Evolutionary conservation across 768 basidiomycete genomes (phyloP).

Genomic region (Terana coerulea): DNA sequence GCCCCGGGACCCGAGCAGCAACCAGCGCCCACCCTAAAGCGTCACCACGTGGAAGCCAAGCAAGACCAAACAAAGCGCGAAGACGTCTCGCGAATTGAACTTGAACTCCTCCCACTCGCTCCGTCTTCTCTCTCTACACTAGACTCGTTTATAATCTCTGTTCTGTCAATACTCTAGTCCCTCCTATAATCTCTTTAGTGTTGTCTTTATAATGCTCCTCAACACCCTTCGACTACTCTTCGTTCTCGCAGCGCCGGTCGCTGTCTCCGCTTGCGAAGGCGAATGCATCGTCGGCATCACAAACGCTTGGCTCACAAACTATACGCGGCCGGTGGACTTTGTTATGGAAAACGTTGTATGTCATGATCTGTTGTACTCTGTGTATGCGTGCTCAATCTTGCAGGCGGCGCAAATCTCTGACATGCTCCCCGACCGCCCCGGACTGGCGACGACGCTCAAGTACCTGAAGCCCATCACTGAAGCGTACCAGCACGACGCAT

Average conservation of each 20-base stretch:
- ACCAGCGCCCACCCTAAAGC: no score
- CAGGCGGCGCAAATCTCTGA: constrained; percentile 36
- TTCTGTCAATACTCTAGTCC: not conserved
- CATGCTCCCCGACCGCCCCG: constrained; percentile 30
- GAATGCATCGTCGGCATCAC: constrained; percentile 64
- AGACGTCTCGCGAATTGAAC: not conserved
- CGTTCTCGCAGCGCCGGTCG: constrained; percentile 28
- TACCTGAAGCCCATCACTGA: constrained; percentile 45
- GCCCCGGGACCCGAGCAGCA: not conserved
- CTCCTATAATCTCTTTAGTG: not conserved
- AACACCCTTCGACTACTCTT: constrained; percentile 13
- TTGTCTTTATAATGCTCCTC: constrained; percentile 19
- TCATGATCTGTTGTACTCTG: not conserved
- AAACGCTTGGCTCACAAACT: constrained; percentile 48
- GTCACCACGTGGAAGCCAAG: not conserved
- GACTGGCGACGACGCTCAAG: constrained; percentile 16
- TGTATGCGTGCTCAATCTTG: constrained; percentile 7
- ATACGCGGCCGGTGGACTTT: constrained; percentile 37
- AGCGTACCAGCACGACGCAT: constrained; percentile 43
- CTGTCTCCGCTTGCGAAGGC: constrained; percentile 61
- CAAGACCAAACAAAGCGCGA: not conserved
- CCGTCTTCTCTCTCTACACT: not conserved
- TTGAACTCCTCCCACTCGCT: not conserved
- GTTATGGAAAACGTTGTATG: constrained; percentile 43
- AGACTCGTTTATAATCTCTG: not conserved